These are phyloP conservation scores for Arachis hypogaea DNA, from an alignment of 306 rosid genomes.

Conservation along the genomic window DNA sequence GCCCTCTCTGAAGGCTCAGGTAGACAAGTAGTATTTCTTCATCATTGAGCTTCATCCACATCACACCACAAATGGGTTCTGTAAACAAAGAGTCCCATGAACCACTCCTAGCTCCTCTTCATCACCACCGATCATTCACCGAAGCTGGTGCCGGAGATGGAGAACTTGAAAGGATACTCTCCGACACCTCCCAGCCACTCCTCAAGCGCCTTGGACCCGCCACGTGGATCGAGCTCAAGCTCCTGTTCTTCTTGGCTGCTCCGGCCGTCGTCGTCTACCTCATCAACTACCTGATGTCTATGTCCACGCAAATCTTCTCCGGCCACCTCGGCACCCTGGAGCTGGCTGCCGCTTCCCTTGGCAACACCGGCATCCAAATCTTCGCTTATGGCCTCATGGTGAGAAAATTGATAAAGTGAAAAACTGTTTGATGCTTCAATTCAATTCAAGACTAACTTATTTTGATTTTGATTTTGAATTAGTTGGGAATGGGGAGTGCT, in stretches of 20 bases:
- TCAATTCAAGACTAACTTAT: too few species aligned
- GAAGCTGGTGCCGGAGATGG: conserved; percentile 18
- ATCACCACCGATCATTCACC: conserved; percentile 4
- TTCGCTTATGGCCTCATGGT: conserved; percentile 80
- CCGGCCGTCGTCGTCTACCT: conserved; percentile 60
- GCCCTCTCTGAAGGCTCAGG: too few species aligned
- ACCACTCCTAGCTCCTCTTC: conserved; percentile 30
- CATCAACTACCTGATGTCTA: conserved; percentile 67
- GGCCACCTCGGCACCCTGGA: conserved; percentile 81
- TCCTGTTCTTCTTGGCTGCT: conserved; percentile 59
- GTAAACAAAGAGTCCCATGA: neutral
- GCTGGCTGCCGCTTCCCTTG: conserved; percentile 75
- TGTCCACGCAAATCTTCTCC: conserved; percentile 70
- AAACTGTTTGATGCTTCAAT: too few species aligned
- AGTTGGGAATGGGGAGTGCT: conserved; percentile 94
- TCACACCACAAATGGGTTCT: neutral
- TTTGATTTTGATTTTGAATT: too few species aligned
- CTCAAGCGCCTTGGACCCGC: conserved; percentile 51
- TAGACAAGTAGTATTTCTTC: too few species aligned
- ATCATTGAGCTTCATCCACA: too few species aligned
- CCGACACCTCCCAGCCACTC: conserved; percentile 39
- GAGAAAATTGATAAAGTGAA: too few species aligned
- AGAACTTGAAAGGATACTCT: conserved; percentile 55
- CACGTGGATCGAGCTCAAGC: conserved; percentile 55
- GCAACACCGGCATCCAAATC: conserved; percentile 70